phyloP scores from a whole-genome alignment of 179 eudicot genomes.

The Carnegiea gigantea region DNA sequence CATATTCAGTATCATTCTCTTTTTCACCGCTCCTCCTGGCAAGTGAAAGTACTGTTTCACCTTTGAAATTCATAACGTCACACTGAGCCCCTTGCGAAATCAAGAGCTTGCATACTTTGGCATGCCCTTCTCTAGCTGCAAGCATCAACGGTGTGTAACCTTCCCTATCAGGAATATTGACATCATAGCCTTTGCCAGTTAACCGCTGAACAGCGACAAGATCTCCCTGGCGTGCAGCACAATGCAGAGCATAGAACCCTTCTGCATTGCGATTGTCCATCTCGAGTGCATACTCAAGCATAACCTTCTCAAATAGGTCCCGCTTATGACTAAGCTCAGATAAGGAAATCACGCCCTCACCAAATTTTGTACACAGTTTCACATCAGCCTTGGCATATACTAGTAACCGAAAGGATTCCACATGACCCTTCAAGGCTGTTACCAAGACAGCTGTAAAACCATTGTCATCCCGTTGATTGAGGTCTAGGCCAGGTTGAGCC shows the following conservation, averaged over 20 bases:
- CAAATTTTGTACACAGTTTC: slow-evolving; percentile 53
- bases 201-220: slow-evolving; percentile 55
- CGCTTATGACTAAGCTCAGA: slow-evolving; percentile 42
- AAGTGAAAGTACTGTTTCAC: slow-evolving; percentile 68
- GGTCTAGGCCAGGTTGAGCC: slow-evolving; percentile 41
- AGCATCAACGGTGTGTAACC: slow-evolving; percentile 84
- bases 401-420: slow-evolving; percentile 69
- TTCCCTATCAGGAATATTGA: slow-evolving; percentile 60
- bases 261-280: slow-evolving; percentile 56
- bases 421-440: slow-evolving; percentile 63
- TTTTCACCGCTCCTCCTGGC: slow-evolving; percentile 39
- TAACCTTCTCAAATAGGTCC: slow-evolving; percentile 69
- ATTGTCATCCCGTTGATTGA: slow-evolving; percentile 59
- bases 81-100: slow-evolving; percentile 56
- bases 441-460: slow-evolving; percentile 67
- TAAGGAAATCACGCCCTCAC: slow-evolving; percentile 60
- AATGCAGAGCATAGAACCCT: slow-evolving; percentile 72
- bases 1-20: slow-evolving; percentile 48
- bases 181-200: slow-evolving; percentile 65
- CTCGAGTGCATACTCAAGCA: slow-evolving; percentile 79
- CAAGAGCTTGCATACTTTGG: slow-evolving; percentile 48
- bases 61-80: slow-evolving; percentile 44
- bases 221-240: slow-evolving; percentile 82
- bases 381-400: slow-evolving; percentile 88
- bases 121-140: slow-evolving; percentile 81